A percentile compares a stretch with the other conserved stretches of the same genome.
These are phyloP conservation scores for Myriosclerotinia scirpicola DNA, from an alignment of 2,329 filamentous ascomycete genomes.

Conservation along the genomic window DNA sequence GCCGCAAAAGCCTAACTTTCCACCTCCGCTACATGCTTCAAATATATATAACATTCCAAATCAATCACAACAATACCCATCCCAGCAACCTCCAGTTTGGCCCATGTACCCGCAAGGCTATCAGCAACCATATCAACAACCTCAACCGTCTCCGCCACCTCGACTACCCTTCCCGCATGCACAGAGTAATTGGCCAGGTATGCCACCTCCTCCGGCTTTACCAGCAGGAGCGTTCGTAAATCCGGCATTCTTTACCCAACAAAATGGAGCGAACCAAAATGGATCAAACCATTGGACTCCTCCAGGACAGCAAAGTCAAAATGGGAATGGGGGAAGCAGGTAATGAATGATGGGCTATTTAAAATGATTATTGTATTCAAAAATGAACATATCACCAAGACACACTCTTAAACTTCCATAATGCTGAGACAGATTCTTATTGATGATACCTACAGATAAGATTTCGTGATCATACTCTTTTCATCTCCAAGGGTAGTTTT, in stretches of 20 bases:
- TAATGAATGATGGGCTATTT: slow-evolving; percentile 16
- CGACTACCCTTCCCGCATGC: slow-evolving; percentile 26
- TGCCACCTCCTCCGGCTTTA: slow-evolving; percentile 25
- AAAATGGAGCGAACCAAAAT: slow-evolving; percentile 24
- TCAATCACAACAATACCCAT: slow-evolving; percentile 27
- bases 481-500: neutral
- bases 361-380: slow-evolving; percentile 10
- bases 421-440: neutral
- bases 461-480: neutral
- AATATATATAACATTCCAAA: slow-evolving; percentile 20
- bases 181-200: slow-evolving; percentile 28
- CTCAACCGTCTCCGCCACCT: slow-evolving; percentile 21
- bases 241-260: slow-evolving; percentile 36
- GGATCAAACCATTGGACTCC: slow-evolving; percentile 31
- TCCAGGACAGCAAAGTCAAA: slow-evolving; percentile 29
- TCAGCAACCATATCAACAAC: slow-evolving; percentile 28
- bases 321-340: slow-evolving; percentile 21
- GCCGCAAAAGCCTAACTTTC: slow-evolving; percentile 19
- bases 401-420: too few species aligned
- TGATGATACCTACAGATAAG: neutral
- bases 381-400: neutral
- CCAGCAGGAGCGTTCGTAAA: slow-evolving; percentile 38
- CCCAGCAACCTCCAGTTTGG: slow-evolving; percentile 36
- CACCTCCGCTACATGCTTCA: slow-evolving; percentile 21
- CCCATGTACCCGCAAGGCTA: slow-evolving; percentile 31